phyloP scores from a whole-genome alignment of 768 basidiomycete genomes.

The Cyclocybe aegerita region DNA sequence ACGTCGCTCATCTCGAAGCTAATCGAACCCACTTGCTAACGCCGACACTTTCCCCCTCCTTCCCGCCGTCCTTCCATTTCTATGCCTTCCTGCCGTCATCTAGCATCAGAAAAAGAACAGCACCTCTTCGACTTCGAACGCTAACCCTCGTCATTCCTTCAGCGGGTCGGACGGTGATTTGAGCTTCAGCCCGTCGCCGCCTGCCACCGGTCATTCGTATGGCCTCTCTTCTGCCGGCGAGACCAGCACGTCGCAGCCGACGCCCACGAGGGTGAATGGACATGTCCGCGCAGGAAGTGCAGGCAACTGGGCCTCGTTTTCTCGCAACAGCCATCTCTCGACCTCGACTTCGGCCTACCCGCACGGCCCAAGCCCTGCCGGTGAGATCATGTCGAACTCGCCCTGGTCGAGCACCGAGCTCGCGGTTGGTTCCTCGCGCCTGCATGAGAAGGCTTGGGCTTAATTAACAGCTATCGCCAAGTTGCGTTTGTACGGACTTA shows the following conservation, averaged over 20 bases:
- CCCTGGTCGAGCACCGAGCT: conserved; percentile 30
- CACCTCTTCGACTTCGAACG: conserved; percentile 42
- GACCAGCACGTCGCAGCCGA: conserved; percentile 21
- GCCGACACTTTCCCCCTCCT: conserved; percentile 1
- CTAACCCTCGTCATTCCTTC: conserved; percentile 71
- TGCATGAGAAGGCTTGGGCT: conserved; percentile 63
- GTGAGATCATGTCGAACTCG: conserved; percentile 54
- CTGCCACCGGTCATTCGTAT: conserved; percentile 46
- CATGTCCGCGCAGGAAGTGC: conserved; percentile 80
- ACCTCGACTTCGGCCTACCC: conserved; percentile 40
- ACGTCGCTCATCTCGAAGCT: conserved; percentile 14
- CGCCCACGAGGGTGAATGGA: conserved; percentile 49
- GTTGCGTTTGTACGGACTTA: not conserved
- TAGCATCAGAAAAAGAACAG: conserved; percentile 41
- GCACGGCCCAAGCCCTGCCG: conserved; percentile 55
- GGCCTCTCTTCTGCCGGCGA: conserved; percentile 42
- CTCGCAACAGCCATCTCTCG: conserved; percentile 47
- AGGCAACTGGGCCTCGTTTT: conserved; percentile 73
- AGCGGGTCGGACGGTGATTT: conserved; percentile 69
- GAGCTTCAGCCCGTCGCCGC: conserved; percentile 57
- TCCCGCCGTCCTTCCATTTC: not conserved
- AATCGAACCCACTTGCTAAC: not conserved
- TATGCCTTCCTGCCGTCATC: not conserved
- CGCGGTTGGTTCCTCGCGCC: conserved; percentile 37
- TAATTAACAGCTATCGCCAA: conserved; percentile 23